A percentile compares a stretch with the other conserved stretches of the same genome.
These are phyloP conservation scores for Aegilops longissima DNA, from an alignment of 176 grass and related monocot genomes.

Conservation along the genomic window DNA sequence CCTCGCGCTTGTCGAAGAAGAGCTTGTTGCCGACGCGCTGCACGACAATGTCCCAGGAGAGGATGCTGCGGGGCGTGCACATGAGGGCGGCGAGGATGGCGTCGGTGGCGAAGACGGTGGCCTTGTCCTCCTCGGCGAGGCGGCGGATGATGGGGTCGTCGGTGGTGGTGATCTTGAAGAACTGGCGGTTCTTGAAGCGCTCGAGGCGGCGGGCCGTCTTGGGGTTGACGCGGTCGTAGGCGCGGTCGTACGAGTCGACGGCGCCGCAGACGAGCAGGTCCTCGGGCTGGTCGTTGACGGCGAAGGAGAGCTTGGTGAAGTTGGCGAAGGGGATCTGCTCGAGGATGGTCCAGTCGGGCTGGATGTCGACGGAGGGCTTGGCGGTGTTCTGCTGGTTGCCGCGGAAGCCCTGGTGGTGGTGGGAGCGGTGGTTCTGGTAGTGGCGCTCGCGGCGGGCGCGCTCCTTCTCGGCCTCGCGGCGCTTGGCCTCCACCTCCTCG, in stretches of 20 bases:
- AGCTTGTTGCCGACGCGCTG: slow-evolving; percentile 90
- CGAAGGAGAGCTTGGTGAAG: slow-evolving; percentile 88
- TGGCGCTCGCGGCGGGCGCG: slow-evolving; percentile 76
- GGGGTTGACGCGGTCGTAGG: slow-evolving; percentile 76
- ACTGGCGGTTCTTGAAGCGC: slow-evolving; percentile 76
- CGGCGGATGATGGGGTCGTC: slow-evolving; percentile 87
- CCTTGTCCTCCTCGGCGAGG: slow-evolving; percentile 75
- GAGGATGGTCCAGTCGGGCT: slow-evolving; percentile 84
- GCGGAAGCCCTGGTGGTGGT: slow-evolving; percentile 25
- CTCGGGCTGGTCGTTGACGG: slow-evolving; percentile 70
- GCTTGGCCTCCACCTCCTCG: slow-evolving; percentile 82
- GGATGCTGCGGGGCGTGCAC: slow-evolving; percentile 73
- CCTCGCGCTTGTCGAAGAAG: slow-evolving; percentile 90
- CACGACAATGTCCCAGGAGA: slow-evolving; percentile 78
- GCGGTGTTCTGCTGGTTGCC: slow-evolving; percentile 37
- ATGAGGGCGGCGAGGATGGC: slow-evolving; percentile 70
- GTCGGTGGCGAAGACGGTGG: slow-evolving; percentile 75
- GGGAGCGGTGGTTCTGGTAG: slow-evolving; percentile 47
- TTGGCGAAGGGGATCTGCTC: slow-evolving; percentile 92
- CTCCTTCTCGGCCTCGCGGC: slow-evolving; percentile 77
- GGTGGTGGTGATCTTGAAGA: slow-evolving; percentile 78
- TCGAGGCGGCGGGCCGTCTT: slow-evolving; percentile 73
- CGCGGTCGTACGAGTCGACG: slow-evolving; percentile 67
- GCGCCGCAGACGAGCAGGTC: slow-evolving; percentile 73
- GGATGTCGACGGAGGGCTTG: slow-evolving; percentile 81